Base-by-base conservation (phyloP, 2,329 filamentous ascomycete genomes). In the Aspergillus brunneoviolaceus region DNA sequence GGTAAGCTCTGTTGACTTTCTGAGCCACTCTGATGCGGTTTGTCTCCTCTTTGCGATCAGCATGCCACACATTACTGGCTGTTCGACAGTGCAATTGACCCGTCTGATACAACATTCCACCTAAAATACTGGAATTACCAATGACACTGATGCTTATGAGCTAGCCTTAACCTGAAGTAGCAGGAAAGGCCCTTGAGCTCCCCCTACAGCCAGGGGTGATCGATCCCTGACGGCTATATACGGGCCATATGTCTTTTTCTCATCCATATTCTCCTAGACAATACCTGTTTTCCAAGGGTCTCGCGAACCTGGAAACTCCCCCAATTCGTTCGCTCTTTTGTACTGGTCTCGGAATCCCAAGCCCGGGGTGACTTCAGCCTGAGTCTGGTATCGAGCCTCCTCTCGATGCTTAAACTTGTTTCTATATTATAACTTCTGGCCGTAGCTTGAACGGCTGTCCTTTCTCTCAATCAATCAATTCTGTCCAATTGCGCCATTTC, bases 161-260 rank as follows among this genome's bases (percentile, higher is more conserved):
- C 55, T 53, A 58, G 57, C 54, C 51, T 31, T 55, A 35, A 27
- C n/a, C 31, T 29, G 51, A 57, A 27, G 52, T 27, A 52, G 48
- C 19, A 56, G 51, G 58, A 49, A 45, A 45, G 39, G 6, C 9
- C 39, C 14, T 19, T 9, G 14, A 35, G 33, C 33, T 35, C 3
- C 33, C 16, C 16, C 39, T 49, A 55, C 21, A 51, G n/a, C 55
- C 48, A 49, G 54, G 27, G 64, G 58, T 58, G 62, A 65, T 67
- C 58, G 62, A 65, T 67, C 59, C 62, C 49, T 63, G 57, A 61
- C 57, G 55, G 57, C 39, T 60, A 47, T 55, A 45, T 51, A 55
- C 51, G 50, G 57, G 21, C 14, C 57, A 45, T 16, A 58, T 55
- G 52, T 29, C 51, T 54, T 54, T 42, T 49, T 6, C 7, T 16